phyloP scores from a whole-genome alignment of 345 rosid genomes.

The Sisymbrium irio region DNA sequence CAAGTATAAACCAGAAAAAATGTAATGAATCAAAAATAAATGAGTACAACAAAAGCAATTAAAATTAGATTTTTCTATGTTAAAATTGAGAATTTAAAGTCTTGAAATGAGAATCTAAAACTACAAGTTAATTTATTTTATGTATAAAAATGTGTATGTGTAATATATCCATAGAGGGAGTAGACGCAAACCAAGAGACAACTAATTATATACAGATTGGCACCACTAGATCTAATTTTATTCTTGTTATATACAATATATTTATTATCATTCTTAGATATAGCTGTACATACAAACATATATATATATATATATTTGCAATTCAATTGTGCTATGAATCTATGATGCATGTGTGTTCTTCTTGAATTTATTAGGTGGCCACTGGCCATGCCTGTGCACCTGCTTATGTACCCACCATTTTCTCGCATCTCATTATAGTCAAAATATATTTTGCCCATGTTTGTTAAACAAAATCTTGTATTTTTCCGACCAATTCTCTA shows the following conservation, averaged over 20 bases:
- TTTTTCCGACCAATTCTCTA: neutral
- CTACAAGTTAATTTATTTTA: neutral
- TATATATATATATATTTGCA: neutral
- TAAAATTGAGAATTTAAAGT: too few relatives aligned
- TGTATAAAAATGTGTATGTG: neutral
- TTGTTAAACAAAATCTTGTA: neutral
- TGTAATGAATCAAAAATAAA: too few relatives aligned
- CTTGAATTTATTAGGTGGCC: slow-evolving; percentile 19
- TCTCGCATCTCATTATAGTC: slow-evolving; percentile 14
- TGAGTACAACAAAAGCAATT: too few relatives aligned
- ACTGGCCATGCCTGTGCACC: slow-evolving; percentile 26
- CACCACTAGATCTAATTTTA: slow-evolving; percentile 23
- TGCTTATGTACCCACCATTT: slow-evolving; percentile 30
- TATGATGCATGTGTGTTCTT: slow-evolving; percentile 21
- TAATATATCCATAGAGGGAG: neutral
- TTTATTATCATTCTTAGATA: neutral
- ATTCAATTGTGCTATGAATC: slow-evolving; percentile 18
- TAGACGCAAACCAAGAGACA: slow-evolving; percentile 7
- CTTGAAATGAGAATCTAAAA: too few relatives aligned
- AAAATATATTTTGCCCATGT: slow-evolving; percentile 18
- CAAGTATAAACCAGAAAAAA: too few relatives aligned
- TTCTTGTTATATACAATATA: neutral
- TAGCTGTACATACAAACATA: too few relatives aligned
- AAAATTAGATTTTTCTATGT: too few relatives aligned
- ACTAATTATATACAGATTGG: slow-evolving; percentile 13